A percentile compares a stretch with the other conserved stretches of the same genome.
Conservation (phyloP, 1,284 basidiomycete genomes). For the Ceratobasidium sp. region DNA sequence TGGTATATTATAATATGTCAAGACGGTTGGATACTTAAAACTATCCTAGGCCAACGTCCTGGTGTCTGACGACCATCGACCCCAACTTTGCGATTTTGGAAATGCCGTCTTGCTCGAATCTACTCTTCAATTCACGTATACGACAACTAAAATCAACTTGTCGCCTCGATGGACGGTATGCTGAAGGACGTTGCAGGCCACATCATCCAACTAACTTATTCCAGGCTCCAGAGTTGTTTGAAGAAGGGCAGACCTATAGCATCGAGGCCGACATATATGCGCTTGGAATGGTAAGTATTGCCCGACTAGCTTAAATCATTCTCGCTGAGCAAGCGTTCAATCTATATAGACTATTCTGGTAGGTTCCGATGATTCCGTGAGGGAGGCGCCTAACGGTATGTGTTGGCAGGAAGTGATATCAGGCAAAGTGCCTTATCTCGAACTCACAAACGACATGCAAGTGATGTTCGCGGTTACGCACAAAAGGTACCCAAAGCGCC, state of each 20-base stretch:
- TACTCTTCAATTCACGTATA: background rate
- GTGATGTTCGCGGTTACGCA: background rate
- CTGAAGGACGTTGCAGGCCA: background rate
- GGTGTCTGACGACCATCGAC: background rate
- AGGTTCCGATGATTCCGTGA: background rate
- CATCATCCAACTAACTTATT: background rate
- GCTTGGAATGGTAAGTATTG: too few species aligned
- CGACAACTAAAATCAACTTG: background rate
- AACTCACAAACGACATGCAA: background rate
- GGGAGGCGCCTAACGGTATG: too few species aligned
- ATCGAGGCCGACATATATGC: constrained; percentile 7
- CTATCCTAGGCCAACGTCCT: background rate
- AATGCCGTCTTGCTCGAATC: background rate
- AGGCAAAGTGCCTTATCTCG: background rate
- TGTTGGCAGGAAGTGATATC: background rate
- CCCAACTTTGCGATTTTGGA: background rate
- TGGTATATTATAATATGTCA: background rate
- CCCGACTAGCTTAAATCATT: background rate
- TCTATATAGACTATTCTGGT: background rate
- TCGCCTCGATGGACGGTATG: background rate
- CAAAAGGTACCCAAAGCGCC: background rate
- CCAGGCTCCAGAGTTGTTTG: constrained; percentile 7
- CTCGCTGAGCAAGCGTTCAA: background rate
- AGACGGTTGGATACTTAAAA: background rate
- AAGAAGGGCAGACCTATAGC: background rate